Conservation (phyloP, 1,284 basidiomycete genomes). For the Moesziomyces aphidis region DNA sequence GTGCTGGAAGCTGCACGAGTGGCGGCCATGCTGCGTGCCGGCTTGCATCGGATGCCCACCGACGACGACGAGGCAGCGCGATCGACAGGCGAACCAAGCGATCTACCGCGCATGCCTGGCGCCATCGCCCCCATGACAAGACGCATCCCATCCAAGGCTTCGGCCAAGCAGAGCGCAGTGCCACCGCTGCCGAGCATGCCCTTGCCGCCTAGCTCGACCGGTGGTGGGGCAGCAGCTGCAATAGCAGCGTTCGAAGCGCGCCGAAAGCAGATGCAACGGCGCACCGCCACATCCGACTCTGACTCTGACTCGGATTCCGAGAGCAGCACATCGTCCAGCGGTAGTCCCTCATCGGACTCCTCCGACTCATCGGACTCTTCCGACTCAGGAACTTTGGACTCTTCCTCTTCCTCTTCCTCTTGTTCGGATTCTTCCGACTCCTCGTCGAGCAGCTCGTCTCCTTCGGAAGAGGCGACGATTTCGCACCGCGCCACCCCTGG, state of each 20-base stretch:
- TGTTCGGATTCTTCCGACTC: neutral
- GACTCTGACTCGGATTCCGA: constrained; percentile 11
- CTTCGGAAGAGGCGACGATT: constrained; percentile 11
- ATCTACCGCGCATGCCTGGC: constrained; percentile 22
- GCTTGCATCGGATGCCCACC: constrained; percentile 6
- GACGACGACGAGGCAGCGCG: constrained; percentile 3
- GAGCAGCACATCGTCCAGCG: neutral
- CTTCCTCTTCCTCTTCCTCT: neutral
- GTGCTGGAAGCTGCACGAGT: constrained; percentile 17
- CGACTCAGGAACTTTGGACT: neutral
- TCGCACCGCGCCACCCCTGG: constrained; percentile 3
- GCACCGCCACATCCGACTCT: neutral
- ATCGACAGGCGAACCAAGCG: neutral
- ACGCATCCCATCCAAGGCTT: neutral
- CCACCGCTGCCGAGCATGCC: constrained; percentile 8
- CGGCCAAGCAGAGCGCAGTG: neutral
- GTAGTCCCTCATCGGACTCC: neutral
- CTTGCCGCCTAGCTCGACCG: neutral
- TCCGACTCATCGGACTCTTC: constrained; percentile 6
- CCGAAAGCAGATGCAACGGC: constrained; percentile 15
- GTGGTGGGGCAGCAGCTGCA: constrained; percentile 13
- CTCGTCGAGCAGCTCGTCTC: constrained; percentile 11
- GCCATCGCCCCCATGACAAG: too few species aligned
- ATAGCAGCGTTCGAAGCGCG: constrained; percentile 40
- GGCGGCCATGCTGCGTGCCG: constrained; percentile 22